Conservation (phyloP, 106 monocot species). For the Hemerocallis citrina region DNA sequence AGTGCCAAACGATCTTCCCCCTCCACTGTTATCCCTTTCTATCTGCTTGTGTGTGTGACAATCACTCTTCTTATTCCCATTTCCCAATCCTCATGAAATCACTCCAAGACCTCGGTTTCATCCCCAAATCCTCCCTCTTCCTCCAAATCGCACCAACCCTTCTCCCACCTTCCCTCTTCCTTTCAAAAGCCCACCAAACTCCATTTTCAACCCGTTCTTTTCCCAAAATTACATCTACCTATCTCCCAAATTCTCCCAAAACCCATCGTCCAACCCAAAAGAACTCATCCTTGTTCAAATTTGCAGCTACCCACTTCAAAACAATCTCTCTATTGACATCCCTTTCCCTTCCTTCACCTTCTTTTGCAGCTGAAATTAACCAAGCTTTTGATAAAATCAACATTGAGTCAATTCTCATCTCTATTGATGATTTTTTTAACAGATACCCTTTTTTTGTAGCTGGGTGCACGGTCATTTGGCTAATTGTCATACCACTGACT, state of each 20-base stretch:
- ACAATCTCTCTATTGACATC: neutral
- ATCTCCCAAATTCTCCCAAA: constrained; percentile 5
- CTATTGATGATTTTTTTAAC: constrained; percentile 83
- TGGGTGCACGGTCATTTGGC: constrained; percentile 62
- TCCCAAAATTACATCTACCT: neutral
- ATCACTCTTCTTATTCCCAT: neutral
- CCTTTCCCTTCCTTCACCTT: constrained; percentile 16
- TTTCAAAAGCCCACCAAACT: neutral
- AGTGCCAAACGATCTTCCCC: too few relatives aligned
- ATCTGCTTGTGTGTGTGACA: neutral
- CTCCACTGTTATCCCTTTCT: neutral
- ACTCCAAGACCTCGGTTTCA: constrained; percentile 10
- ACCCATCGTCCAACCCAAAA: constrained; percentile 8
- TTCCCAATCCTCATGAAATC: neutral
- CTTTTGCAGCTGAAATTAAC: constrained; percentile 33
- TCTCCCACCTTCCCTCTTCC: constrained; percentile 1
- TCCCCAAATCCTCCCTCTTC: constrained; percentile 7
- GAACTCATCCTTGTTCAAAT: neutral
- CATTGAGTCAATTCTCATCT: constrained; percentile 43
- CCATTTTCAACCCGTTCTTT: neutral
- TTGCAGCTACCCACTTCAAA: neutral
- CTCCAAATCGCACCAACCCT: constrained; percentile 3
- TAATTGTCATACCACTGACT: constrained; percentile 63
- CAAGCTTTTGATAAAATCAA: constrained; percentile 52
- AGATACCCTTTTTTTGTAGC: constrained; percentile 82